A percentile compares a stretch with the other conserved stretches of the same genome.
phyloP scores from a whole-genome alignment of 257 asterid species.

The Nicotiana otophora region DNA sequence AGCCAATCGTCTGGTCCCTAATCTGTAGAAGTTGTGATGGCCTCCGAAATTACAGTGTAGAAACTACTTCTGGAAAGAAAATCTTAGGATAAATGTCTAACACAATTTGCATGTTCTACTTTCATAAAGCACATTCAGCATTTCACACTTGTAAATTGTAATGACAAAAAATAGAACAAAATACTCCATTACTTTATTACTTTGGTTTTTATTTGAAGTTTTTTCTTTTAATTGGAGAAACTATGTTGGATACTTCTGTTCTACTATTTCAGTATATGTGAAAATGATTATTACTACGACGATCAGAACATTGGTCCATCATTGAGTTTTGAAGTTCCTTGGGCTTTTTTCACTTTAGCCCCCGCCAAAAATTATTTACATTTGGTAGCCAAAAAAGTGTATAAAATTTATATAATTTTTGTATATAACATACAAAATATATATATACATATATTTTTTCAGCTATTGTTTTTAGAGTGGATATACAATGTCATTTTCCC shows the following conservation, averaged over 20 bases:
- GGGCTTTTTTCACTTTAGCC: no score
- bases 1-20: neutral
- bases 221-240: neutral
- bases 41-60: neutral
- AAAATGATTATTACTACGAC: neutral
- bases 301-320: neutral
- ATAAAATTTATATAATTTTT: no score
- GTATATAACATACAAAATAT: no score
- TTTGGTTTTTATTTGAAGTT: neutral
- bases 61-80: neutral
- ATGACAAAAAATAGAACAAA: neutral
- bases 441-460: no score
- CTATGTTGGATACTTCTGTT: neutral
- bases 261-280: neutral
- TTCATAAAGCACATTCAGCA: neutral
- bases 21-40: neutral
- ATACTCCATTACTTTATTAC: neutral
- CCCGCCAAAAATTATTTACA: no score
- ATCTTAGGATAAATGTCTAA: neutral
- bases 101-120: no score
- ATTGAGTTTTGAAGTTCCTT: neutral
- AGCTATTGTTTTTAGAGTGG: no score
- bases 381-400: no score
- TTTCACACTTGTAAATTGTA: neutral
- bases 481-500: no score